Evolutionary conservation across 495 filamentous ascomycete species (phyloP).

Genomic region (Amphirosellinia nigrospora): DNA sequence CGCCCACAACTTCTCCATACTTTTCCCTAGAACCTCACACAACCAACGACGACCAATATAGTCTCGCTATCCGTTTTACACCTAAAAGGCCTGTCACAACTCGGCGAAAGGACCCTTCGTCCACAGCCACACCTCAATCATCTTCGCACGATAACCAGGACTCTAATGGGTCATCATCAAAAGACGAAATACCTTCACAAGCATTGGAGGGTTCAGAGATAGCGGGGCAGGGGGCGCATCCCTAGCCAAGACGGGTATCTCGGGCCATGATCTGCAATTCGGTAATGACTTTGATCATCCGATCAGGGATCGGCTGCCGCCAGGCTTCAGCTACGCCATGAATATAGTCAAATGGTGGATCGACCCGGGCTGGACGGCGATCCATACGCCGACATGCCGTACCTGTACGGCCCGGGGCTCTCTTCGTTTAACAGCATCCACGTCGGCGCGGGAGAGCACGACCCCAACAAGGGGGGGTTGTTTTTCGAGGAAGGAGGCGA

Average conservation of each 20-base stretch:
- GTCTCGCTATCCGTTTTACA: conserved; percentile 75
- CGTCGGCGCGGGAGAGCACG: conserved; percentile 60
- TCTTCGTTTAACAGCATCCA: conserved; percentile 75
- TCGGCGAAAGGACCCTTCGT: neutral
- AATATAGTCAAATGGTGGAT: conserved; percentile 83
- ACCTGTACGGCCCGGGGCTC: conserved; percentile 78
- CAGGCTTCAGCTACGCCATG: conserved; percentile 81
- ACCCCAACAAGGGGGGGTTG: conserved; percentile 53
- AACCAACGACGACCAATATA: conserved; percentile 74
- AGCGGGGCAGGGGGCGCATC: neutral
- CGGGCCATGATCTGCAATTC: conserved; percentile 77
- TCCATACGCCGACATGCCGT: conserved; percentile 82
- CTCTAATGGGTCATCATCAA: neutral
- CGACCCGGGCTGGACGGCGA: conserved; percentile 87
- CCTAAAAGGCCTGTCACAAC: conserved; percentile 57
- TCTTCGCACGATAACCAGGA: neutral
- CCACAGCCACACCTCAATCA: neutral
- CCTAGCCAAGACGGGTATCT: conserved; percentile 49
- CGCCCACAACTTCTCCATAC: conserved; percentile 69
- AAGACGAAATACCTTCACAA: neutral
- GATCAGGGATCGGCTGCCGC: conserved; percentile 83
- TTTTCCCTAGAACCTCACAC: conserved; percentile 71
- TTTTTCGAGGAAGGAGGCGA: conserved; percentile 74
- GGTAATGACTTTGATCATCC: conserved; percentile 93
- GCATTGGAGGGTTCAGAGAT: neutral